Evolutionary conservation across 164 flowering plant species (phyloP).

Genomic region (Warburgia ugandensis): DNA sequence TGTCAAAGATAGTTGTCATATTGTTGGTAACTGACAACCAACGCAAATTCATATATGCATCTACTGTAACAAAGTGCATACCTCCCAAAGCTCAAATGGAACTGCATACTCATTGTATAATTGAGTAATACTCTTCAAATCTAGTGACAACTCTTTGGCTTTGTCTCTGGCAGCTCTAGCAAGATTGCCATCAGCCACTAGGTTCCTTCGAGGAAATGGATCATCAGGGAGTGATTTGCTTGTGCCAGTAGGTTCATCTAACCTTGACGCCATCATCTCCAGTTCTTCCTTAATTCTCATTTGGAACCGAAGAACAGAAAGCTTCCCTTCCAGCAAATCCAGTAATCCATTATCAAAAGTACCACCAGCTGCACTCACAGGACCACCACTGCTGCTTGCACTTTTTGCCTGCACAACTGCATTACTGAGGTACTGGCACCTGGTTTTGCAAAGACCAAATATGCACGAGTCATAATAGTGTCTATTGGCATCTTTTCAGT

Average conservation of each 20-base stretch:
- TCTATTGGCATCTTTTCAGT: no score
- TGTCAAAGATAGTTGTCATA: no score
- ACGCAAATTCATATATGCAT: not conserved
- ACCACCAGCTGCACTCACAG: slow-evolving; percentile 41
- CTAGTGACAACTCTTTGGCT: slow-evolving; percentile 74
- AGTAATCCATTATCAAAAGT: slow-evolving; percentile 65
- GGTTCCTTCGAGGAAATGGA: slow-evolving; percentile 26
- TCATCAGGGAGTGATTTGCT: slow-evolving; percentile 42
- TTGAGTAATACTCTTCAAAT: slow-evolving; percentile 86
- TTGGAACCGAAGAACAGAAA: slow-evolving; percentile 89
- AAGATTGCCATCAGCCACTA: slow-evolving; percentile 27
- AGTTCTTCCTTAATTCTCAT: slow-evolving; percentile 77
- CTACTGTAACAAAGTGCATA: slow-evolving; percentile 12
- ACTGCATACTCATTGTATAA: slow-evolving; percentile 94
- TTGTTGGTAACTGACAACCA: not conserved
- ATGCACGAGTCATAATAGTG: no score
- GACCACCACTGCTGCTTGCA: slow-evolving; percentile 48
- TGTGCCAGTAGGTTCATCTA: slow-evolving; percentile 34
- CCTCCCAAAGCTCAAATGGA: slow-evolving; percentile 99
- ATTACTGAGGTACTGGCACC: slow-evolving; percentile 89
- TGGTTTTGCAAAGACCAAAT: slow-evolving; percentile 27
- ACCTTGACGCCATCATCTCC: slow-evolving; percentile 52
- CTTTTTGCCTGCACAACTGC: slow-evolving; percentile 97
- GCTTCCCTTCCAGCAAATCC: slow-evolving; percentile 93
- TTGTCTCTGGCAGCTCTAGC: slow-evolving; percentile 51